phyloP scores from a whole-genome alignment of 768 basidiomycete genomes.

The Mycena chlorophos region DNA sequence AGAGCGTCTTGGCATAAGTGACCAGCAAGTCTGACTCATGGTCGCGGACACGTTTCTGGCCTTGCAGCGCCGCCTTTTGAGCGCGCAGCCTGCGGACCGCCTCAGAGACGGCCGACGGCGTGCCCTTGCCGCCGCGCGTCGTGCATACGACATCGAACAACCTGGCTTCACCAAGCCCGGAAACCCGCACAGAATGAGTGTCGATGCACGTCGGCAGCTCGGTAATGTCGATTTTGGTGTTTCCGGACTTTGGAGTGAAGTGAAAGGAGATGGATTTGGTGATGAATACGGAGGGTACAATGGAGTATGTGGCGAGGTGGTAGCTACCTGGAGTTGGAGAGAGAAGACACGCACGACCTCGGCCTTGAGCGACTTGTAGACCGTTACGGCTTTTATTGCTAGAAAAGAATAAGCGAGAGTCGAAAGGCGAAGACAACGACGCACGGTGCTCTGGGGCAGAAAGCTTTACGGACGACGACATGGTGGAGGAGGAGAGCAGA shows the following conservation, averaged over 20 bases:
- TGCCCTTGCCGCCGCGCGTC: slow-evolving; percentile 23
- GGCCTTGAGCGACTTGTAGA: slow-evolving; percentile 57
- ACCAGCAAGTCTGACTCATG: slow-evolving; percentile 44
- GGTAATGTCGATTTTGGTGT: slow-evolving; percentile 51
- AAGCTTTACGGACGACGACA: too few relatives aligned
- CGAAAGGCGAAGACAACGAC: not conserved
- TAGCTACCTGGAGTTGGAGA: slow-evolving; percentile 47
- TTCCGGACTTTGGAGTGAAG: slow-evolving; percentile 52
- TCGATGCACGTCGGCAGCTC: slow-evolving; percentile 53
- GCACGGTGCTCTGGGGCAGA: slow-evolving; percentile 15
- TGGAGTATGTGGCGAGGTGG: not conserved
- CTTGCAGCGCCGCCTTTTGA: slow-evolving; percentile 37
- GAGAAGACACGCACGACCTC: slow-evolving; percentile 56
- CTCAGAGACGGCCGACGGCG: slow-evolving; percentile 27
- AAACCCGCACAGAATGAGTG: slow-evolving; percentile 52
- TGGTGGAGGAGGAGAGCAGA: too few relatives aligned
- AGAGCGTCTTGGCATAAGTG: slow-evolving; percentile 45
- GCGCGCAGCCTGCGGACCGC: slow-evolving; percentile 38
- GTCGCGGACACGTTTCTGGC: slow-evolving; percentile 40
- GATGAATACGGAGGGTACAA: not conserved
- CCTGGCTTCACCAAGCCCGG: slow-evolving; percentile 48
- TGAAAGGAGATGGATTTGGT: not conserved
- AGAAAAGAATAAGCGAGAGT: not conserved
- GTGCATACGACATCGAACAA: slow-evolving; percentile 60
- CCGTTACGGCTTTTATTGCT: slow-evolving; percentile 54